Conservation (phyloP, 208 protist genomes). For the Novymonas esmeraldas region DNA sequence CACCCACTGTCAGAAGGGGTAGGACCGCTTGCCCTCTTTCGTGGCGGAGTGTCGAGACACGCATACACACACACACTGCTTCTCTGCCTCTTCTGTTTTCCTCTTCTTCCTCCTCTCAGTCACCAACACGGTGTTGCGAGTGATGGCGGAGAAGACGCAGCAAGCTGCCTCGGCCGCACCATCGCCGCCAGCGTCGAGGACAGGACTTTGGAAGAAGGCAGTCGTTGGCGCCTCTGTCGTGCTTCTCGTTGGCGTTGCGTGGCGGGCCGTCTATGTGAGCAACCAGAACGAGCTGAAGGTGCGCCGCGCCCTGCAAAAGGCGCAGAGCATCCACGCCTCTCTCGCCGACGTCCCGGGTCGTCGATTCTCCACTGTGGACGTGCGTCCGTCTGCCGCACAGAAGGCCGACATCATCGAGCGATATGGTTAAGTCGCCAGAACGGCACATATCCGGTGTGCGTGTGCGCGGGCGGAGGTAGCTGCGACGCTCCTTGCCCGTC, state of each 20-base stretch:
- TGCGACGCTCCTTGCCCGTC: too few relatives aligned
- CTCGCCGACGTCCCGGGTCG: slow-evolving; percentile 55
- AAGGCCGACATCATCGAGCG: slow-evolving; percentile 20
- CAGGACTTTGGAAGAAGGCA: slow-evolving; percentile 22
- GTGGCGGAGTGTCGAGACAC: too few relatives aligned
- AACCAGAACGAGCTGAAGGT: slow-evolving; percentile 61
- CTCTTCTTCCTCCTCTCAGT: too few relatives aligned
- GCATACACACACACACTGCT: too few relatives aligned
- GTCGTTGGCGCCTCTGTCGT: slow-evolving; percentile 30
- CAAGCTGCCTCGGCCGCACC: not conserved
- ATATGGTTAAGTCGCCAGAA: slow-evolving; percentile 4
- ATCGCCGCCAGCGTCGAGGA: not conserved
- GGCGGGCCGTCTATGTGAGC: slow-evolving; percentile 56
- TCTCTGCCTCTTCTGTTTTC: too few relatives aligned
- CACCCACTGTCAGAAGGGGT: too few relatives aligned
- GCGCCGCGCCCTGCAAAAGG: slow-evolving; percentile 31
- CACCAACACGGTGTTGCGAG: not conserved
- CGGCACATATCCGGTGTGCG: too few relatives aligned
- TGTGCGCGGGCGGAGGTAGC: too few relatives aligned
- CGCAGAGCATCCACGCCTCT: slow-evolving; percentile 36
- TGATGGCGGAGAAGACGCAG: not conserved
- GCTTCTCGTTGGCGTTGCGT: slow-evolving; percentile 35
- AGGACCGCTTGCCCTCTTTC: too few relatives aligned
- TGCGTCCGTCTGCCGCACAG: slow-evolving; percentile 17
- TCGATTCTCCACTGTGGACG: slow-evolving; percentile 54